phyloP scores from a whole-genome alignment of 495 filamentous ascomycete species.

The Aspergillus sparsus region DNA sequence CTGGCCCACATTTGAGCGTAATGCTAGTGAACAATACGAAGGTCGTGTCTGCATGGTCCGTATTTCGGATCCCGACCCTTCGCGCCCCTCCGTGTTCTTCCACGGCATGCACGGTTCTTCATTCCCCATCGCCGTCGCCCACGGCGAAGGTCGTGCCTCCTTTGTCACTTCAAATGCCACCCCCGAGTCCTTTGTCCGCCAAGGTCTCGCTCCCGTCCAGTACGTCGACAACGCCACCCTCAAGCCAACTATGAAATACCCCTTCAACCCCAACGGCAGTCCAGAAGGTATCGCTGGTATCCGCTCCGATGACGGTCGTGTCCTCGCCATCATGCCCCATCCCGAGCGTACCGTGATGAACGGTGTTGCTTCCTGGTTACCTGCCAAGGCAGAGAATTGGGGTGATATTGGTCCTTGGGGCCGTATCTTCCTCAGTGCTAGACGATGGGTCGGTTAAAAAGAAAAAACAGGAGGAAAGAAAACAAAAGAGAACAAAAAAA shows the following conservation, averaged over 20 bases:
- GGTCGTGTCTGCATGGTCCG: conserved; percentile 86
- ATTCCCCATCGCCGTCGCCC: conserved; percentile 85
- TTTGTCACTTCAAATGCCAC: conserved; percentile 56
- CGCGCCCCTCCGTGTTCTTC: conserved; percentile 78
- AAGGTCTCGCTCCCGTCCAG: conserved; percentile 67
- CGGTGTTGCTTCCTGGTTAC: conserved; percentile 77
- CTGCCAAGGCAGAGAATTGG: conserved; percentile 67
- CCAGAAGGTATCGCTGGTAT: conserved; percentile 85
- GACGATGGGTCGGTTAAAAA: conserved; percentile 77
- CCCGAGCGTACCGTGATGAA: conserved; percentile 88
- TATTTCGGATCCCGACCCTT: conserved; percentile 60
- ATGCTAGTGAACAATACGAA: conserved; percentile 90
- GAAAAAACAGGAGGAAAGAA: background rate
- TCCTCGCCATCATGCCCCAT: conserved; percentile 95
- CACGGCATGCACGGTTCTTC: conserved; percentile 84
- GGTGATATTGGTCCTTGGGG: conserved; percentile 89
- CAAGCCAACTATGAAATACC: conserved; percentile 77
- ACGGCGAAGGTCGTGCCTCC: conserved; percentile 86
- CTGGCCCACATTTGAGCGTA: conserved; percentile 89
- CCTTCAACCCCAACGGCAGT: conserved; percentile 92
- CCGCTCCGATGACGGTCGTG: conserved; percentile 75
- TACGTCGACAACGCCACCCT: conserved; percentile 79
- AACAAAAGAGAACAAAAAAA: background rate
- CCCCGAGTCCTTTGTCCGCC: conserved; percentile 55
- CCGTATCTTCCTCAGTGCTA: conserved; percentile 74